phyloP scores from a whole-genome alignment of 768 basidiomycete species.

The Leccinellum albellum region DNA sequence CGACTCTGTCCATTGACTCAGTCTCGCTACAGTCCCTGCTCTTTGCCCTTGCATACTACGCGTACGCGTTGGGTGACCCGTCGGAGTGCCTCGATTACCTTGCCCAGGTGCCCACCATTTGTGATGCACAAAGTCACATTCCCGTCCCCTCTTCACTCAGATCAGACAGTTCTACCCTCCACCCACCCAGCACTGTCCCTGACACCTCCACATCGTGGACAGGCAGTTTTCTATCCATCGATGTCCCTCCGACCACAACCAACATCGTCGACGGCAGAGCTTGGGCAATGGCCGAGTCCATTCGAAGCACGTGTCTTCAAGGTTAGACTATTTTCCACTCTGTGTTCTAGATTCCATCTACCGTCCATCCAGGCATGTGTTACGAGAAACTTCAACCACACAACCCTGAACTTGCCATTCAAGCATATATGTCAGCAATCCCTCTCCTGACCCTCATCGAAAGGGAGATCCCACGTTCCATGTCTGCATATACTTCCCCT shows the following conservation, averaged over 20 bases:
- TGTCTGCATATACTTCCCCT: slow-evolving; percentile 23
- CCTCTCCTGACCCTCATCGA: slow-evolving; percentile 51
- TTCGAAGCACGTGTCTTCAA: slow-evolving; percentile 75
- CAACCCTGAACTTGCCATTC: slow-evolving; percentile 49
- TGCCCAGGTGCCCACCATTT: slow-evolving; percentile 48
- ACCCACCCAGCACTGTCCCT: slow-evolving; percentile 33
- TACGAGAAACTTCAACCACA: slow-evolving; percentile 56
- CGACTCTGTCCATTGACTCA: slow-evolving; percentile 1
- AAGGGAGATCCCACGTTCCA: slow-evolving; percentile 41
- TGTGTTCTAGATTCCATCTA: background rate
- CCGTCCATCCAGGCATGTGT: slow-evolving; percentile 59
- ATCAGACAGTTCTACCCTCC: slow-evolving; percentile 37
- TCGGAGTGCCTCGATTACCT: slow-evolving; percentile 61
- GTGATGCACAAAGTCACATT: slow-evolving; percentile 52
- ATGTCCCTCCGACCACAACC: slow-evolving; percentile 38
- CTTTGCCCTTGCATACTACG: slow-evolving; percentile 73
- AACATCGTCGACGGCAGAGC: slow-evolving; percentile 66
- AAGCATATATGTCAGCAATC: slow-evolving; percentile 51
- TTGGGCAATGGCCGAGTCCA: slow-evolving; percentile 69
- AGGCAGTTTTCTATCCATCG: slow-evolving; percentile 45
- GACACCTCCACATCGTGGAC: slow-evolving; percentile 46
- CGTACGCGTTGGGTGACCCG: slow-evolving; percentile 70
- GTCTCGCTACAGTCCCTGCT: slow-evolving; percentile 52
- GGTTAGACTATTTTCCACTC: slow-evolving; percentile 41
- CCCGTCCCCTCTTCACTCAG: slow-evolving; percentile 42